Conservation (phyloP, 2,329 filamentous ascomycete species). For the Nannizzia gypsea region DNA sequence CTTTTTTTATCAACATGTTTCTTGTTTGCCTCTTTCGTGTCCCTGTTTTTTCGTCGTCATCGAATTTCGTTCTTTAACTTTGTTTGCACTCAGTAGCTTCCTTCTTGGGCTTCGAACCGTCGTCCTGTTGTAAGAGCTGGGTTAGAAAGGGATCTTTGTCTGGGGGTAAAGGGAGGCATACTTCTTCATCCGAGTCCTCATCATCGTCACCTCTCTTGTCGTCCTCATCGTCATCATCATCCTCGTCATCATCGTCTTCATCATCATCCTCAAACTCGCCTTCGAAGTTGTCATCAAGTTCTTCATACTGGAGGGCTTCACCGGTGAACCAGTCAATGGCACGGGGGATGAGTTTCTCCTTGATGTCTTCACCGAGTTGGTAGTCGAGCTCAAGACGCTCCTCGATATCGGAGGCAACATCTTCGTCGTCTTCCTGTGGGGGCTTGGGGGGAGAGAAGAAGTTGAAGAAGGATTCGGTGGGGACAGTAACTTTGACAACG, state of each 20-base stretch:
- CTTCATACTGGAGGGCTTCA: constrained; percentile 92
- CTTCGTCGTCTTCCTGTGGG: constrained; percentile 60
- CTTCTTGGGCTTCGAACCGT: constrained; percentile 81
- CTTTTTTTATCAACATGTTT: not conserved
- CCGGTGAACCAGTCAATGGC: constrained; percentile 99
- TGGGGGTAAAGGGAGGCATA: constrained; percentile 18
- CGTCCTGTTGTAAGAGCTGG: constrained; percentile 49
- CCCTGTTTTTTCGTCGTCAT: not conserved
- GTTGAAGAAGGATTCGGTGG: constrained; percentile 97
- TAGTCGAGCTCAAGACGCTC: constrained; percentile 97
- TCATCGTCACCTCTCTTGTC: constrained; percentile 53
- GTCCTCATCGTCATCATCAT: constrained; percentile 74
- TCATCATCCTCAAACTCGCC: constrained; percentile 79
- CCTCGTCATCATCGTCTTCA: constrained; percentile 84
- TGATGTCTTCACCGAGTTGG: constrained; percentile 97
- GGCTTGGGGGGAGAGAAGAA: constrained; percentile 95
- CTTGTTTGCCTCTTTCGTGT: not conserved
- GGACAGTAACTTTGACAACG: constrained; percentile 97
- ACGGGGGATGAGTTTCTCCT: constrained; percentile 97
- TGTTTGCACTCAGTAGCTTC: constrained; percentile 94
- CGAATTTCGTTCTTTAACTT: constrained; percentile 47
- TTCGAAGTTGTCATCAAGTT: constrained; percentile 74
- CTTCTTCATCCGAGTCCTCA: constrained; percentile 50
- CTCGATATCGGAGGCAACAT: constrained; percentile 82
- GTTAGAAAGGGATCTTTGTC: constrained; percentile 9